Evolutionary conservation across 139 green algal genomes (phyloP).

Genomic region (Mesotaenium endlicherianum): DNA sequence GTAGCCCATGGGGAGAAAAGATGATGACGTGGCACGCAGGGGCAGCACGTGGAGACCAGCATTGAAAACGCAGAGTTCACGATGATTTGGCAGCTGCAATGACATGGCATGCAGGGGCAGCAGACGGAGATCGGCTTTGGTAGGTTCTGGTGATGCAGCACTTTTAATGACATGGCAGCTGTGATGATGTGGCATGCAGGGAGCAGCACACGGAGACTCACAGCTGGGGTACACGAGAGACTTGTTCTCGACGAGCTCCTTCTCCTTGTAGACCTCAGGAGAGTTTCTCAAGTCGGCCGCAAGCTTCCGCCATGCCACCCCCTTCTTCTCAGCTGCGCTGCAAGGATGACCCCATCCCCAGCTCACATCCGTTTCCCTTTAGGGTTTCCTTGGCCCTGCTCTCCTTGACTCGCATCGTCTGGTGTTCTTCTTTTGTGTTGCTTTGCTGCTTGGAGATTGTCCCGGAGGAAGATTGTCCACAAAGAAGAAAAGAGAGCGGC

Average conservation of each 20-base stretch:
- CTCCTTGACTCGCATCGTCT: background rate
- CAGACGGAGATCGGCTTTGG: too few relatives aligned
- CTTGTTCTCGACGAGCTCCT: slow-evolving; percentile 43
- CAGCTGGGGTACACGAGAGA: slow-evolving; percentile 33
- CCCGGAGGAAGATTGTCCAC: too few relatives aligned
- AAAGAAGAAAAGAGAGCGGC: too few relatives aligned
- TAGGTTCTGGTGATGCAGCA: too few relatives aligned
- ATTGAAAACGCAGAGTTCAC: too few relatives aligned
- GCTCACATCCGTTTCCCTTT: background rate
- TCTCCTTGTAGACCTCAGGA: slow-evolving; percentile 7
- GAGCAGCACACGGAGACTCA: slow-evolving; percentile 15
- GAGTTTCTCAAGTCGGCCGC: background rate
- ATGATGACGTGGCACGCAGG: too few relatives aligned
- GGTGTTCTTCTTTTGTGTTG: background rate
- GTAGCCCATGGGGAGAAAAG: too few relatives aligned
- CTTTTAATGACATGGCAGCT: too few relatives aligned
- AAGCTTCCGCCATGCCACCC: slow-evolving; percentile 17
- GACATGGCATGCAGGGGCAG: too few relatives aligned
- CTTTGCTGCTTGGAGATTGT: background rate
- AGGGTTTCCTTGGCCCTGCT: background rate
- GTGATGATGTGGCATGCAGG: too few relatives aligned
- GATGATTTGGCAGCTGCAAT: too few relatives aligned
- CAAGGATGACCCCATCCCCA: background rate
- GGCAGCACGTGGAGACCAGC: too few relatives aligned
- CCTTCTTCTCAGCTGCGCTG: slow-evolving; percentile 34